phyloP scores from a whole-genome alignment of 192 early-diverging fungal species.

The Backusella circina region DNA sequence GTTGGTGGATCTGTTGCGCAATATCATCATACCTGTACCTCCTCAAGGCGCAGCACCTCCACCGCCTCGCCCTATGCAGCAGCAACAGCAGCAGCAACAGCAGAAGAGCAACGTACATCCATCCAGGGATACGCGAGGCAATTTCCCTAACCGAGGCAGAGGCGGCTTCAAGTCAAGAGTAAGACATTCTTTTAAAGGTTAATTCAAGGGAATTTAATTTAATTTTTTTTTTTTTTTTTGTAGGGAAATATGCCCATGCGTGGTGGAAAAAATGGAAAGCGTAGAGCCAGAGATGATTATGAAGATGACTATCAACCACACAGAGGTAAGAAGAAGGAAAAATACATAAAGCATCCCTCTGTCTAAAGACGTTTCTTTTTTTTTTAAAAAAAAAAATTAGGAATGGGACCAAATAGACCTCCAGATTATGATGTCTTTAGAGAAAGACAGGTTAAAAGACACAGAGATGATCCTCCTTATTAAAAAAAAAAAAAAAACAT shows the following conservation, averaged over 20 bases:
- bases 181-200: conserved; percentile 12
- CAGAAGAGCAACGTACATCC: conserved; percentile 21
- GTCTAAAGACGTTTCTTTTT: neutral
- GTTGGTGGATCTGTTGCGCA: conserved; percentile 42
- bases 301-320: conserved; percentile 37
- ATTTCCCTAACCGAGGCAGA: conserved; percentile 7
- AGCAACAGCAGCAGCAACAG: no score
- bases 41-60: neutral
- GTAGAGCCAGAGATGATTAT: conserved; percentile 41
- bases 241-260: conserved; percentile 13
- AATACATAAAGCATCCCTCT: no score
- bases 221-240: neutral
- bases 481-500: neutral
- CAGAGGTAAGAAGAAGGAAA: conserved; percentile 1
- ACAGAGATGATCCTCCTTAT: conserved; percentile 31
- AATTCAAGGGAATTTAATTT: neutral
- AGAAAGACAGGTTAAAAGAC: conserved; percentile 39
- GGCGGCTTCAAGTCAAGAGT: conserved; percentile 34
- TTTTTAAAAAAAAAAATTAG: neutral
- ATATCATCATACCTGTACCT: conserved; percentile 39
- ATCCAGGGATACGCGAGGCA: conserved; percentile 16
- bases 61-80: neutral
- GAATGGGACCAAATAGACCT: conserved; percentile 50
- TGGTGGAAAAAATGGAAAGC: conserved; percentile 33
- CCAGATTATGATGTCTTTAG: conserved; percentile 56